These are phyloP conservation scores for Talaromyces sp. DNA, from an alignment of 2,329 filamentous ascomycete species.

Conservation along the genomic window DNA sequence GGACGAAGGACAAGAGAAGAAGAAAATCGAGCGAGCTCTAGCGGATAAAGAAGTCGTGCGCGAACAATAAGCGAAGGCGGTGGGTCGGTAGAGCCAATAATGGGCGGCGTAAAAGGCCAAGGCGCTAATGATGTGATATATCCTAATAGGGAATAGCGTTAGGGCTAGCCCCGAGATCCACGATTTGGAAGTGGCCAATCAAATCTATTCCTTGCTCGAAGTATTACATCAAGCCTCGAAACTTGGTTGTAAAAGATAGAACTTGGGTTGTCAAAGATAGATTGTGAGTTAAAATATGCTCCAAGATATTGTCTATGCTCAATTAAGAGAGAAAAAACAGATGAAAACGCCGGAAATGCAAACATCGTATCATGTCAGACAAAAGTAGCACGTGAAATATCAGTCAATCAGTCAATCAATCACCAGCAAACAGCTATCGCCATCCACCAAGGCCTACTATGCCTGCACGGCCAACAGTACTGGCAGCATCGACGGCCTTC, in stretches of 20 bases:
- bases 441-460: slow-evolving; percentile 37
- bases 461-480: slow-evolving; percentile 32
- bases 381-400: background rate
- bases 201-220: background rate
- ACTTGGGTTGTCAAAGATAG: background rate
- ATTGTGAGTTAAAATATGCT: background rate
- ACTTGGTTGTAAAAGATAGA: background rate
- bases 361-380: background rate
- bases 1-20: slow-evolving; percentile 24
- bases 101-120: too few species aligned
- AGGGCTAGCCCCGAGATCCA: slow-evolving; percentile 7
- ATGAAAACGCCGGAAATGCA: background rate
- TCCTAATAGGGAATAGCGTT: background rate
- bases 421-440: slow-evolving; percentile 20
- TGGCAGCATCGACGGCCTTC: slow-evolving; percentile 40
- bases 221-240: background rate
- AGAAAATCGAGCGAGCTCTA: slow-evolving; percentile 5
- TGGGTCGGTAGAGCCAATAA: slow-evolving; percentile 6
- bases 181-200: background rate
- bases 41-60: slow-evolving; percentile 11
- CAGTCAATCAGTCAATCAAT: background rate
- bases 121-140: background rate
- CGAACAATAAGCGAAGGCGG: slow-evolving; percentile 12
- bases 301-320: background rate
- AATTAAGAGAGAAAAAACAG: background rate